Evolutionary conservation across 2,329 filamentous ascomycete species (phyloP), one percentile per base, ranked within the genome.

Genomic region (Aspergillus tanneri): DNA sequence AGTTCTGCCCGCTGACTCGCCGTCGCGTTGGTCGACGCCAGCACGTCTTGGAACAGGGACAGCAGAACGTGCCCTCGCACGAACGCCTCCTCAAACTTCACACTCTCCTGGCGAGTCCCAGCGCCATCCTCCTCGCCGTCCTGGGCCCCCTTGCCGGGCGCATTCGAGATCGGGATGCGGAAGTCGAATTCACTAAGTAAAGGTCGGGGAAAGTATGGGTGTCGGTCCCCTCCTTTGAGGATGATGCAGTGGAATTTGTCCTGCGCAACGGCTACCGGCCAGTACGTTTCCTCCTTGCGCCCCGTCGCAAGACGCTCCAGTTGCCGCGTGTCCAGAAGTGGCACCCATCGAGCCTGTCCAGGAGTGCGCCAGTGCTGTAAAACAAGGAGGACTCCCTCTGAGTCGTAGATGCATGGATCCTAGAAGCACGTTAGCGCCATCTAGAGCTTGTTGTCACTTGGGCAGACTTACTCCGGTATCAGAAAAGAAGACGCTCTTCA

Each of bases 181-280:
- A 99, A 95, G 40, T 90, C 88, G 64, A 99, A 99, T 67, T 99
- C 93, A 34, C 86, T 91, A 27, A 99, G 84, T 28, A 96, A 76
- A 2, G 90, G 91, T 8, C 88, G 85, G 9, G 90, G 93, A 72
- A 92, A 97, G 74, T 93, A 96, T 0, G 92, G 91, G 64, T 96
- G 89, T 64, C 86, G 82, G 65, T 99, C 93, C 27, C 87, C 88
- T 54, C 93, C 93, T 73, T 99, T 99, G 64, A 99, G 84, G 61
- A 99, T 97, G 72, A 99, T 96, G 74, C 95, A 99, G 77, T 97
- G 92, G 71, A 99, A 99, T 63, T 87, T 92, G 63, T 87, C 81
- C 60, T 91, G 84, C 2, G 92, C 90, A 1, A 97, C 91, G 1
- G 93, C 93, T 24, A 99, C 89, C 1, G 93, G 93, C 81, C 91